These are phyloP conservation scores for Termitomyces sp. DNA, from an alignment of 768 basidiomycete species.

Conservation along the genomic window DNA sequence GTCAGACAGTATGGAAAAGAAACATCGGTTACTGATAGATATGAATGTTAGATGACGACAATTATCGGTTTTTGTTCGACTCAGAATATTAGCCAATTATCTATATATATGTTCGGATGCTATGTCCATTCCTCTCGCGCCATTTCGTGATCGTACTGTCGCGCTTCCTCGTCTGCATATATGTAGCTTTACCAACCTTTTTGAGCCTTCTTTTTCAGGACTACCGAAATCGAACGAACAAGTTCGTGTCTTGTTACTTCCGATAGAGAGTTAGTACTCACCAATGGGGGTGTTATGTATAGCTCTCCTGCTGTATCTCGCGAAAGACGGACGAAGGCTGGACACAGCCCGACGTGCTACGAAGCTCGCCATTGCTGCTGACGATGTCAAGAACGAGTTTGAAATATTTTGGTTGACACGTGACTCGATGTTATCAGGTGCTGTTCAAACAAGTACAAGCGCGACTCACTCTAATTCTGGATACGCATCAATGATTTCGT, in stretches of 20 bases:
- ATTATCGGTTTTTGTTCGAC: not conserved
- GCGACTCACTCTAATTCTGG: not conserved
- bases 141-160: not conserved
- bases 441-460: not conserved
- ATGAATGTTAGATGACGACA: not conserved
- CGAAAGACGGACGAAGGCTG: not conserved
- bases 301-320: not conserved
- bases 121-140: not conserved
- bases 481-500: no score
- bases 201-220: constrained; percentile 9
- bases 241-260: not conserved
- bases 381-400: not conserved
- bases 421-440: not conserved
- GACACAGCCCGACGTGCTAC: constrained; percentile 1
- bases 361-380: constrained; percentile 7
- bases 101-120: not conserved
- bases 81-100: not conserved
- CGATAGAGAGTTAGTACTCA: not conserved
- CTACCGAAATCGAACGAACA: not conserved
- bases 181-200: not conserved
- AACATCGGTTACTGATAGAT: not conserved
- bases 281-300: constrained; percentile 8
- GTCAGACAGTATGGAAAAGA: not conserved
- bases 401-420: not conserved
- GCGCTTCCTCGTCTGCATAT: not conserved